A percentile compares a stretch with the other conserved stretches of the same genome.
phyloP scores from a whole-genome alignment of 2,329 filamentous ascomycete species.

The Fusarium tanahbumbuense region DNA sequence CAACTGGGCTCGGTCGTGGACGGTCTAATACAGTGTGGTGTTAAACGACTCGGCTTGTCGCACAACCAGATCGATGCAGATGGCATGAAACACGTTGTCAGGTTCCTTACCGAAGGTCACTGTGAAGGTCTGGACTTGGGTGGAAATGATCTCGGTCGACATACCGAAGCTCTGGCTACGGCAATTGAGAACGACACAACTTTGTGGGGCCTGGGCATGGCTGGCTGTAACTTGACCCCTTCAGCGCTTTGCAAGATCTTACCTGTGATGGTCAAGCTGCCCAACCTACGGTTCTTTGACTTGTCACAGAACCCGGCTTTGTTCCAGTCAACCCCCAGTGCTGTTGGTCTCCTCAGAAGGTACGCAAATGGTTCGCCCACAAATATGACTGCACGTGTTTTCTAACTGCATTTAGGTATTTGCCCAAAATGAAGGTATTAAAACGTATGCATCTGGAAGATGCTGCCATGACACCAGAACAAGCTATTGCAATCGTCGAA shows the following conservation, averaged over 20 bases:
- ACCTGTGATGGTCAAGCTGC: constrained; percentile 75
- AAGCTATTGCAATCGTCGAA: constrained; percentile 91
- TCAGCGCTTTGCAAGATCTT: constrained; percentile 79
- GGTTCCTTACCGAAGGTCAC: constrained; percentile 78
- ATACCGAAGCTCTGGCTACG: constrained; percentile 64
- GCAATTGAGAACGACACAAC: constrained; percentile 65
- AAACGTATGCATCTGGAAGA: constrained; percentile 90
- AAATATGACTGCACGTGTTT: not conserved
- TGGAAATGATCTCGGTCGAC: constrained; percentile 77
- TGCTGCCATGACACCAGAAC: constrained; percentile 84
- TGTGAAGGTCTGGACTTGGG: constrained; percentile 92
- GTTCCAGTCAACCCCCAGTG: constrained; percentile 79
- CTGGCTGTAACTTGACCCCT: constrained; percentile 84
- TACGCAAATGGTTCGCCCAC: constrained; percentile 55
- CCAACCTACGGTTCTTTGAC: constrained; percentile 87
- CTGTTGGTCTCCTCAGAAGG: constrained; percentile 79
- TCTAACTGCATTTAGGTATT: constrained; percentile 62
- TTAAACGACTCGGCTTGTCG: constrained; percentile 83
- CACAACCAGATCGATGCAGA: constrained; percentile 81
- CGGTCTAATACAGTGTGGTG: constrained; percentile 80
- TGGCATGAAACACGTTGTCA: constrained; percentile 79
- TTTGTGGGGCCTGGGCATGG: constrained; percentile 85
- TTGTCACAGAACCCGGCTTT: constrained; percentile 88
- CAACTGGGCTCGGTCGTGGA: constrained; percentile 84
- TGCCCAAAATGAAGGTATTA: constrained; percentile 80